Evolutionary conservation across 1,284 basidiomycete genomes (phyloP), one percentile per base, ranked within the genome.

Genomic region (Hymenochaete sp.): DNA sequence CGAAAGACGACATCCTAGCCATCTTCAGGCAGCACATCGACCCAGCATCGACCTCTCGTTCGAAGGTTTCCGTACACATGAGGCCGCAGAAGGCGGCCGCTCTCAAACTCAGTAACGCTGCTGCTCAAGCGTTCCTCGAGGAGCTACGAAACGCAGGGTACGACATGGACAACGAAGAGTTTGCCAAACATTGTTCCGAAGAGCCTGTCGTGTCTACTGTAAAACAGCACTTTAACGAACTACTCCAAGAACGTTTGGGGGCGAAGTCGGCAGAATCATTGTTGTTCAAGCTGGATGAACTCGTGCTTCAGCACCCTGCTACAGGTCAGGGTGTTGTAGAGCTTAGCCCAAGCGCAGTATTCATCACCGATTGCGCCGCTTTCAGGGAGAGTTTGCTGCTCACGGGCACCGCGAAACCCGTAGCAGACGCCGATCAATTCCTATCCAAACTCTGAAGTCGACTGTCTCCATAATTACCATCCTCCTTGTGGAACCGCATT

Each of bases 41-140:
- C 60, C 83, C 83, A 1, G 74, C 73, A 1, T 88, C 86, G 0
- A 53, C 68, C 24, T 71, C 67, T 2, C 77, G 90, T 33, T 70
- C 80, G 28, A 95, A 95, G 62, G 63, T 95, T 22, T 89, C 91
- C 0, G 67, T 91, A 13, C 92, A 96, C 56, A 67, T 90, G 60
- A 66, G 70, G 39, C 89, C 90, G 3, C 79, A 80, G 56, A 82
- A 77, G 57, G 67, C 74, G 3, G 69, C 64, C 6, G 62, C 70
- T 3, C 70, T 68, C 53, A 78, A 75, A 52, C 77, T 93, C 59
- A 86, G 82, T 57, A 56, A 66, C 3, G 69, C 71, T 2, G 84
- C 86, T 3, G 74, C 79, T 26, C 68, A 77, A 50, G 79, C 75
- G 3, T 82, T 92, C 53, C 70, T 79, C 50, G 61, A 57, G 21